Base-by-base conservation (phyloP, 169 alveolate species). In the Blepharisma undulans region DNA sequence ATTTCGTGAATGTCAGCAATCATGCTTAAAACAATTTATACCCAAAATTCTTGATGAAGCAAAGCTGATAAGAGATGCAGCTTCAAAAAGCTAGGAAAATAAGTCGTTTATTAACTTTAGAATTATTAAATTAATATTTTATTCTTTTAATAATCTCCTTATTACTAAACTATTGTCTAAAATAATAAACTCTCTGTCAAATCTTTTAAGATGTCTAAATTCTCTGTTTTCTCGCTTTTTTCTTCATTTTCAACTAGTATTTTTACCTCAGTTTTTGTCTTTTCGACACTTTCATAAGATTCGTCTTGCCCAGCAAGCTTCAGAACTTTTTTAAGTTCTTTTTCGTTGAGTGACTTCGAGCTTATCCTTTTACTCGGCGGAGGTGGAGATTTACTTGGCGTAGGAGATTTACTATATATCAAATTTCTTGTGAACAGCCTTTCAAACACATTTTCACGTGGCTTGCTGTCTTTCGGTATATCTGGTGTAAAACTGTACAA, bases 401-500 rank as follows among this genome's bases (percentile, higher is more conserved):
- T 48, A 48, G 66, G 66, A 48, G 66, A 48, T 48, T 48, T 48
- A 18, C 66, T 48, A 48, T 48, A 48, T 48, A 48, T 48, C 66
- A 48, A 0, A 78, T 78, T 25, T 12, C 34, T 25, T 32, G 86
- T 27, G 18, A 25, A 78, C 8, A 78, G 18, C 14, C 86, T 25
- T 12, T 78, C 86, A 78, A 78, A 78, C 7, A 78, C 86, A 4
- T 27, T 27, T 1, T 78, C 86, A 25, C 29, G 61, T 21, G 29
- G 29, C 30, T 78, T 78, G 60, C 22, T 4, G 8, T 59, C 60
- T 25, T 22, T 82, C 89, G 22, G 89, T 8, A 82, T 22, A 32
- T 82, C 77, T 10, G 89, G 89, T 82, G 32, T 82, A 48, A 82
- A 82, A 3, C 76, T n/a, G n/a, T 33, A 34, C 22, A 22, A 74